phyloP scores from a whole-genome alignment of 1,284 basidiomycete genomes.

The Takashimella tepidaria region DNA sequence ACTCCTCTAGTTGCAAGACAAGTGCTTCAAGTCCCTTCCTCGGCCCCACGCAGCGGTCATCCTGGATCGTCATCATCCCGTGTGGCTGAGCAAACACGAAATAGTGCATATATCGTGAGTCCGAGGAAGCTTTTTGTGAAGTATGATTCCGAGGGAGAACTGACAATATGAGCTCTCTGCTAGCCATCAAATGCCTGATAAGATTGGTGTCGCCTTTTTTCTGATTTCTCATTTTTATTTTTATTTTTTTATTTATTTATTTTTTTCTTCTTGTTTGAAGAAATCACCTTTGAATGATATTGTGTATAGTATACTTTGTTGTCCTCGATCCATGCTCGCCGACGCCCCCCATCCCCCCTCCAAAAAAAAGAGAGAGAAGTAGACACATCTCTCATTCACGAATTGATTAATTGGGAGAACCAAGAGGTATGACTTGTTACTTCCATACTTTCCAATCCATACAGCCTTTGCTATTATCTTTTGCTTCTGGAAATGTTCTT shows the following conservation, averaged over 20 bases:
- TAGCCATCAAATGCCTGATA: neutral
- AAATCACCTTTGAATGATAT: too few relatives aligned
- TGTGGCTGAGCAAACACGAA: slow-evolving; percentile 16
- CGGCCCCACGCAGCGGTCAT: slow-evolving; percentile 19
- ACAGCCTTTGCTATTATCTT: too few relatives aligned
- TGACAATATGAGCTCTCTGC: too few relatives aligned
- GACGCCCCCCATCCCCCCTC: too few relatives aligned
- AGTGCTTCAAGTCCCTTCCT: slow-evolving; percentile 9
- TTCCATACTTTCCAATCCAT: too few relatives aligned
- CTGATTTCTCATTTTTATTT: neutral
- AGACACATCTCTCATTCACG: neutral
- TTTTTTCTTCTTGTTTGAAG: neutral
- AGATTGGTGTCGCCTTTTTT: neutral
- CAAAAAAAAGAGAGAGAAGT: neutral
- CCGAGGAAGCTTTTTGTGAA: neutral
- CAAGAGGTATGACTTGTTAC: too few relatives aligned
- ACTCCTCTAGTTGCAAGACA: slow-evolving; percentile 41
- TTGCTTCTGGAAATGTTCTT: too few relatives aligned
- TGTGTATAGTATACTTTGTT: too few relatives aligned
- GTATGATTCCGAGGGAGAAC: neutral
- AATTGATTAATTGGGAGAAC: too few relatives aligned
- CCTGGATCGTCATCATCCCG: slow-evolving; percentile 8
- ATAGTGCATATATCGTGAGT: slow-evolving; percentile 21
- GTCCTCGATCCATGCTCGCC: too few relatives aligned
- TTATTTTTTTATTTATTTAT: neutral